These are phyloP conservation scores for Caloboletus inedulis DNA, from an alignment of 1,284 basidiomycete species.

Conservation along the genomic window DNA sequence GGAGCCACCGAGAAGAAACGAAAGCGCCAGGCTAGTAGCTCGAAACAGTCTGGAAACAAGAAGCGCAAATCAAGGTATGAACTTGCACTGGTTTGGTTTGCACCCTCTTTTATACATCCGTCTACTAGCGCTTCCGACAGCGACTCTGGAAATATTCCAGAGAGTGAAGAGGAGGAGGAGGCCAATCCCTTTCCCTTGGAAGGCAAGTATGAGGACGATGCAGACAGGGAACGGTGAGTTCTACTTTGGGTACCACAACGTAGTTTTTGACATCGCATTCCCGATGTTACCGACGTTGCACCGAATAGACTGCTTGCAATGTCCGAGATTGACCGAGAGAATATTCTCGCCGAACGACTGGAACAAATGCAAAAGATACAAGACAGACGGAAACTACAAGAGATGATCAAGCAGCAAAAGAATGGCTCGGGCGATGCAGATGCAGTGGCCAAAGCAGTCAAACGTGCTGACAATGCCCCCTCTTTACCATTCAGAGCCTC, in stretches of 20 bases:
- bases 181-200: slow-evolving; percentile 86
- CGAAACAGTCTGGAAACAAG: slow-evolving; percentile 37
- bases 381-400: slow-evolving; percentile 72
- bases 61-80: slow-evolving; percentile 51
- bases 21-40: slow-evolving; percentile 39
- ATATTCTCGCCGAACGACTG: slow-evolving; percentile 73
- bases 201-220: slow-evolving; percentile 83
- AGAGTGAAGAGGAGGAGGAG: slow-evolving; percentile 53
- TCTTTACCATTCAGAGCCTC: background rate
- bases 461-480: slow-evolving; percentile 48
- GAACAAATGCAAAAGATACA: slow-evolving; percentile 79
- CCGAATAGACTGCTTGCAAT: slow-evolving; percentile 66
- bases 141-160: slow-evolving; percentile 53
- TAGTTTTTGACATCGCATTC: slow-evolving; percentile 22
- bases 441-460: slow-evolving; percentile 67
- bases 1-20: slow-evolving; percentile 56
- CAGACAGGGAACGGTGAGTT: slow-evolving; percentile 74
- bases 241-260: slow-evolving; percentile 21
- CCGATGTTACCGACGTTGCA: slow-evolving; percentile 10
- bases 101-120: slow-evolving; percentile 5
- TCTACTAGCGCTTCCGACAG: slow-evolving; percentile 34
- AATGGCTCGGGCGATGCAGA: slow-evolving; percentile 49
- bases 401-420: slow-evolving; percentile 71
- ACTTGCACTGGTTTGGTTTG: slow-evolving; percentile 1
- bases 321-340: slow-evolving; percentile 87